Evolutionary conservation across 2,329 filamentous ascomycete genomes (phyloP), one percentile per base, ranked within the genome.

Genomic region (Fusarium abutilonis): DNA sequence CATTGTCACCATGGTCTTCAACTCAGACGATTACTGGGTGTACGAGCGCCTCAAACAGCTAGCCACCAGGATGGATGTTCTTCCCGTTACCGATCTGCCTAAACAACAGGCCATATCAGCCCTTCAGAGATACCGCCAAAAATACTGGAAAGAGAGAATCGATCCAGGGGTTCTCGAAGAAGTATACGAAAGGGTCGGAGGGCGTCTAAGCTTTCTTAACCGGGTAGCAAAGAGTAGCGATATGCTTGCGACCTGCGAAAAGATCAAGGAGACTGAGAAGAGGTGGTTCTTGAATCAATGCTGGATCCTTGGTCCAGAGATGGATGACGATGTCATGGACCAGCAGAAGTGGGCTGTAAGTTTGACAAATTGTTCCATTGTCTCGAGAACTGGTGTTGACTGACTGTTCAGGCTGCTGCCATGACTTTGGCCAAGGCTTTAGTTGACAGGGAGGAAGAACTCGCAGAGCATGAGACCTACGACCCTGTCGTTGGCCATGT

Each of bases 291-390:
- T 91, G 9, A 91, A 90, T 75, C 87, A 89, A 72, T 91, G 89
- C 77, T 90, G 88, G 82, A 89, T 91, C 56, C 81, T 92, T 4
- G 89, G 89, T 10, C 78, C 78, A 47, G 87, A 89, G 60, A 90
- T 91, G 89, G 95, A 98, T 68, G 95, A 98, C 76, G 95, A 99
- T 73, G 95, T 97, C 67, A 98, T 98, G 89, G 92, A 97, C 72
- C 91, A 97, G 76, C 93, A 98, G 74, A 97, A 98, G 75, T 97
- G 92, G 82, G 92, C 93, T 41, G 90, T 92, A 80, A 78, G 88
- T 85, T 32, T 29, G 35, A 55, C 7, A 13, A 36, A 34, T 3
- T 29, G 21, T 15, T 21, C 14, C 3, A 17, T 39, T 41, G 14
- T 19, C 7, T 5, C 35, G 35, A 56, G n/a, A 46, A 40, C 26